A percentile compares a stretch with the other conserved stretches of the same genome.
Evolutionary conservation across 2,329 filamentous ascomycete species (phyloP).

Genomic region (Aspergillus clavatus): DNA sequence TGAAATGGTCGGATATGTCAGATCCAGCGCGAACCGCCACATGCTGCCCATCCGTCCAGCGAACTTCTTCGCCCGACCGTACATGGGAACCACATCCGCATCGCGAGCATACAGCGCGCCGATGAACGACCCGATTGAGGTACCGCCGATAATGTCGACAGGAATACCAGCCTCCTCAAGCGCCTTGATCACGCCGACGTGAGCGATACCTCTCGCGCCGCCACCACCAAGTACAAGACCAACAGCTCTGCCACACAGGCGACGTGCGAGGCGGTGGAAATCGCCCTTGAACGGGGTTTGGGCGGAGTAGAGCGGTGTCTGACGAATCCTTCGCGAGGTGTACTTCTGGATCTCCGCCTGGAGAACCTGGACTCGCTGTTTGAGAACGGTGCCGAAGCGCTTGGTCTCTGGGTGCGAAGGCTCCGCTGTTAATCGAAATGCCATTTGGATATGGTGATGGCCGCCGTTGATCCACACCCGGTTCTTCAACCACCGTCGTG

Average conservation of each 20-base stretch:
- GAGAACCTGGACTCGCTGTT: conserved; percentile 86
- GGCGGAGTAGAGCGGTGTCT: conserved; percentile 81
- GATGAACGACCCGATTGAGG: conserved; percentile 93
- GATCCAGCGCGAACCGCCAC: conserved; percentile 94
- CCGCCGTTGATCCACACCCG: conserved; percentile 97
- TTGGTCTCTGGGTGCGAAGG: conserved; percentile 70
- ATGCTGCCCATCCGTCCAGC: conserved; percentile 97
- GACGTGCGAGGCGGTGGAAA: conserved; percentile 85
- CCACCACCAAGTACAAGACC: conserved; percentile 91
- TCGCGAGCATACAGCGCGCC: conserved; percentile 93
- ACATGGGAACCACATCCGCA: conserved; percentile 94
- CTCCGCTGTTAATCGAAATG: conserved; percentile 70
- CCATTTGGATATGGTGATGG: conserved; percentile 97
- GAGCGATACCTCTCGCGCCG: conserved; percentile 84
- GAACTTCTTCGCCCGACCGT: conserved; percentile 95
- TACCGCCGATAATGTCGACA: conserved; percentile 91
- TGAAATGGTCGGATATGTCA: conserved; percentile 93
- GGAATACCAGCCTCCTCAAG: conserved; percentile 95
- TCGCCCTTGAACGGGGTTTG: conserved; percentile 94
- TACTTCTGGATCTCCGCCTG: conserved; percentile 99
- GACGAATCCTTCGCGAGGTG: conserved; percentile 85
- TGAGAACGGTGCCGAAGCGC: conserved; percentile 77
- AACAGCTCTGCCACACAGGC: conserved; percentile 89
- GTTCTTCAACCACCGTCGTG: conserved; percentile 83
- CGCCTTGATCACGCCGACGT: conserved; percentile 89